Conservation (phyloP, 352 stramenopile species). For the Globisporangium rhizosaccharum region DNA sequence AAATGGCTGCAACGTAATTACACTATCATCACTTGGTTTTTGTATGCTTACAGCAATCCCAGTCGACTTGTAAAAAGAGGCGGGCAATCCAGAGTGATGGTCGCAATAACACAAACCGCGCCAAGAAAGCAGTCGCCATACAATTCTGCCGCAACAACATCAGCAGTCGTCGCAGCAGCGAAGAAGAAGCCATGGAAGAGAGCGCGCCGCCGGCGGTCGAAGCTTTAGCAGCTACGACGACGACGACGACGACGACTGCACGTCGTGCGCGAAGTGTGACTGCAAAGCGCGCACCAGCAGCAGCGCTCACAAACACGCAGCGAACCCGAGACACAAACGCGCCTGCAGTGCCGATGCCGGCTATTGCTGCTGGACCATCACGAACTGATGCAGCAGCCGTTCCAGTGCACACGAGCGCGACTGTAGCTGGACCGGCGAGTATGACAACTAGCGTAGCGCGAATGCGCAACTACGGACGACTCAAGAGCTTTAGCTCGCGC, state of each 20-base stretch:
- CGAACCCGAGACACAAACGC: not conserved
- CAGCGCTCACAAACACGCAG: not conserved
- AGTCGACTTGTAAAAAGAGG: too few relatives aligned
- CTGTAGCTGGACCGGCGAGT: not conserved
- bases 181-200: too few relatives aligned
- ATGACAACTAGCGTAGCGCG: not conserved
- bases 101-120: too few relatives aligned
- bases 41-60: too few relatives aligned
- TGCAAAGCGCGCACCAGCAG: not conserved
- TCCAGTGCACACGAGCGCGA: too few relatives aligned
- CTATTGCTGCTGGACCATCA: not conserved
- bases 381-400: not conserved
- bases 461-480: not conserved
- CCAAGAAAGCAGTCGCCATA: too few relatives aligned
- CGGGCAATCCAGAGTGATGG: too few relatives aligned
- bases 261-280: not conserved
- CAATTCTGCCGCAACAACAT: too few relatives aligned
- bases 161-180: too few relatives aligned
- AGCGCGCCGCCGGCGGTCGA: too few relatives aligned
- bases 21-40: too few relatives aligned
- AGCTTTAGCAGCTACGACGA: not conserved
- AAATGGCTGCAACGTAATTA: too few relatives aligned
- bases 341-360: not conserved
- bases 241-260: not conserved
- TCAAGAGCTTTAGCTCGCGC: conserved; percentile 1